Percentiles rank a stretch among this genome's conserved stretches.
Evolutionary conservation across 345 rosid genomes (phyloP).

Genomic region (Ailanthus altissimus): DNA sequence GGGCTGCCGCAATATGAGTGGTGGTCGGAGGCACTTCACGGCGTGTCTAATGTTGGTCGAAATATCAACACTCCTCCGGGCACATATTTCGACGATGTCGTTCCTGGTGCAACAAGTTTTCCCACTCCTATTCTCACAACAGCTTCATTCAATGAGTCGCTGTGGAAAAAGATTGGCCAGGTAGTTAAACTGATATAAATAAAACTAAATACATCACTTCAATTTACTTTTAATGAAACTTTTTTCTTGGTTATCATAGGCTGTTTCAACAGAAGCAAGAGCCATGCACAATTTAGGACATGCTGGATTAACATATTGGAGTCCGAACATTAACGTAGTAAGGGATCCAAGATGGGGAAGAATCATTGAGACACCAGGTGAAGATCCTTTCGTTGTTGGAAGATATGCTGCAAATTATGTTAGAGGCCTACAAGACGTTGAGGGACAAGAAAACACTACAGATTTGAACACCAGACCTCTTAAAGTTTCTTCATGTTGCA

Average conservation of each 20-base stretch:
- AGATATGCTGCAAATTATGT: conserved; percentile 39
- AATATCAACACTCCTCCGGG: too few relatives aligned
- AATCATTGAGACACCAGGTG: too few relatives aligned
- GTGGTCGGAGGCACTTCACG: conserved; percentile 59
- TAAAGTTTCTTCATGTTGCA: conserved; percentile 47
- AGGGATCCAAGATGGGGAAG: conserved; percentile 61
- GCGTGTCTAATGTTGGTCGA: too few relatives aligned
- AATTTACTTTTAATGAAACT: too few relatives aligned
- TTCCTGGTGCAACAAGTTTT: too few relatives aligned
- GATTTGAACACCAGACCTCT: conserved; percentile 39
- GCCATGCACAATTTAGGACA: conserved; percentile 54
- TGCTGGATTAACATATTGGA: conserved; percentile 50
- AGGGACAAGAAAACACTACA: conserved; percentile 16
- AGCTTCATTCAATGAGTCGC: conserved; percentile 40
- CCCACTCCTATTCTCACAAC: conserved; percentile 40
- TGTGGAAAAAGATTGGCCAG: conserved; percentile 47
- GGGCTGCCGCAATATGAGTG: conserved; percentile 46
- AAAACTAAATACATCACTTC: too few relatives aligned
- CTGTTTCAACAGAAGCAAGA: conserved; percentile 51
- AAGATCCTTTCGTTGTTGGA: conserved; percentile 46
- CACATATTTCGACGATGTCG: too few relatives aligned
- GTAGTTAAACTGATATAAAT: too few relatives aligned
- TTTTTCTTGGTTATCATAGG: conserved; percentile 38
- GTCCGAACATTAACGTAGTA: conserved; percentile 44
- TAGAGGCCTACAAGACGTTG: conserved; percentile 49